phyloP scores from a whole-genome alignment of 306 rosid species.

The Myrica gale region DNA sequence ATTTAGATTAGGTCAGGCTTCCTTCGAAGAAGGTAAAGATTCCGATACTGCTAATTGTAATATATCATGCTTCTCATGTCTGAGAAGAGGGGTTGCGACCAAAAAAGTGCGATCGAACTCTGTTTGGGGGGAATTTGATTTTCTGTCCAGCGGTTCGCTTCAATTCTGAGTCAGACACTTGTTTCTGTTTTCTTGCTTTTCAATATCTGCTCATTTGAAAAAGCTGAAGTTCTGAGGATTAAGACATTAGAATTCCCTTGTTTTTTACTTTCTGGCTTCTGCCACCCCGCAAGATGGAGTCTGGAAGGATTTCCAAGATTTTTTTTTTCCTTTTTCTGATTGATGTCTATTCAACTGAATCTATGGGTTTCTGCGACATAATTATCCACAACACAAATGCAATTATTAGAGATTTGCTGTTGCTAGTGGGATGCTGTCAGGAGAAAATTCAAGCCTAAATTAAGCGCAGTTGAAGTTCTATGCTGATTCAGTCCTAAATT shows the following conservation, averaged over 20 bases:
- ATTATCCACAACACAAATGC: neutral
- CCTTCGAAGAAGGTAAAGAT: no score
- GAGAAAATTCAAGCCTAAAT: neutral
- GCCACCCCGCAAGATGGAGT: neutral
- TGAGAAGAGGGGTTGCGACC: neutral
- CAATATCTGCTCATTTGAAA: neutral
- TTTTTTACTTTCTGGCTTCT: no score
- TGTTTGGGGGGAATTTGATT: neutral
- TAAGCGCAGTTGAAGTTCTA: neutral
- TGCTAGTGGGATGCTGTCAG: neutral
- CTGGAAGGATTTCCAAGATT: neutral
- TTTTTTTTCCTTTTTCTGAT: neutral
- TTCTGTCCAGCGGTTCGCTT: neutral
- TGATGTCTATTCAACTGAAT: neutral
- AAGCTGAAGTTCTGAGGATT: neutral
- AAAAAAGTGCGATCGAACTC: neutral
- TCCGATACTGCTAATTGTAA: no score
- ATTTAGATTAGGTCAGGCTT: no score
- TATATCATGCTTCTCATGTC: neutral
- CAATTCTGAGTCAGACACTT: neutral
- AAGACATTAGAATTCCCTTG: neutral
- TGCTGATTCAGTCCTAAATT: neutral
- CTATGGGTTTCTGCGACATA: neutral
- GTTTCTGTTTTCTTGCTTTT: neutral
- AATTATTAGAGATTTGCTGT: neutral